A percentile compares a stretch with the other conserved stretches of the same genome.
phyloP scores from a whole-genome alignment of 2,329 filamentous ascomycete species.

The Colletotrichum godetiae region DNA sequence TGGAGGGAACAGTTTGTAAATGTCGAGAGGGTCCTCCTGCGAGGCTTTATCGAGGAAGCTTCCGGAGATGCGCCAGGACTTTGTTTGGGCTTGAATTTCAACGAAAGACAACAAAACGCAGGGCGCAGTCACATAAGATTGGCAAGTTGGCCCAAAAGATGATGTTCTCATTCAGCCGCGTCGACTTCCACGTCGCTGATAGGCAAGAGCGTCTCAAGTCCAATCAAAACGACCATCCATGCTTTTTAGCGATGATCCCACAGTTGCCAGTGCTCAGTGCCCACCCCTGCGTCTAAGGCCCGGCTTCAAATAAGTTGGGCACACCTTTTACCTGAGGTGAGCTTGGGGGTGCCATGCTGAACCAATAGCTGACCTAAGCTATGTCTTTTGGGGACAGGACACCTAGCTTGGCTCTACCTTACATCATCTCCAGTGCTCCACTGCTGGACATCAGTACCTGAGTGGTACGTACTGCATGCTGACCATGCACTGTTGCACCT shows the following conservation, averaged over 20 bases:
- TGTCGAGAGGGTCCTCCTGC: background rate
- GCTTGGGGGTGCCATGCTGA: conserved; percentile 13
- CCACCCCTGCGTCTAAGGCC: conserved; percentile 23
- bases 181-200: conserved; percentile 32
- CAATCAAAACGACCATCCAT: conserved; percentile 24
- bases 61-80: background rate
- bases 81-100: background rate
- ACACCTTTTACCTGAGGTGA: background rate
- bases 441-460: background rate
- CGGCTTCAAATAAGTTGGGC: conserved; percentile 17
- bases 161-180: conserved; percentile 28
- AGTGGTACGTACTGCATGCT: background rate
- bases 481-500: background rate
- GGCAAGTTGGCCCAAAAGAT: conserved; percentile 26
- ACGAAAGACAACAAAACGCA: background rate
- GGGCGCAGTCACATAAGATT: background rate
- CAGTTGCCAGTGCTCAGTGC: background rate
- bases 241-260: conserved; percentile 32
- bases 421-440: background rate
- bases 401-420: background rate
- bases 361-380: conserved; percentile 30
- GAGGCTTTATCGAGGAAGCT: background rate
- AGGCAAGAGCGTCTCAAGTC: conserved; percentile 29
- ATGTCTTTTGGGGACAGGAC: background rate
- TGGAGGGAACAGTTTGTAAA: background rate